Base-by-base conservation (phyloP, 1,284 basidiomycete species). In the Cryptococcus sp. region DNA sequence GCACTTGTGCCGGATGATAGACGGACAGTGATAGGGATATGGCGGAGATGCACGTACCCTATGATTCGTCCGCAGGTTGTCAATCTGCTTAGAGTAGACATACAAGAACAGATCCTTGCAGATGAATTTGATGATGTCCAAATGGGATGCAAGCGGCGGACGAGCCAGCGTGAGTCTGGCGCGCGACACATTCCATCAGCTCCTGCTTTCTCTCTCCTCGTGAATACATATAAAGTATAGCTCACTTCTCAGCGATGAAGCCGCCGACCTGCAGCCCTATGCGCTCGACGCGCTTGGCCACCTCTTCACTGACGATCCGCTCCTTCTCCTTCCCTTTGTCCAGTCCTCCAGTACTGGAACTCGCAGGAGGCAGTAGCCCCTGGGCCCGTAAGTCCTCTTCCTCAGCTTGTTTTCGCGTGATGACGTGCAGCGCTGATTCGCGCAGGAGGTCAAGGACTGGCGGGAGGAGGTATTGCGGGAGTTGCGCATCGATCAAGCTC, bases 41-140 rank as follows among this genome's bases (percentile, higher is more conserved):
- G 85, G 67, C 16, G 71, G 75, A 81, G 23, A 17, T 3, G 10
- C 3, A 68, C 79, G 59, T 71, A 92, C 92, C 52, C 92, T 82
- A 77, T 96, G 93, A 75, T 97, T 97, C 10, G 93, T 97, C 48
- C 93, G 85, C 49, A 97, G 80, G 74, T 96, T 96, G 74, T 97
- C 93, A 1, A 96, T 91, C 76, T 96, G 94, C 73, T 95, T 94
- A 22, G 73, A 69, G 53, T 78, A 76, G 27, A 78, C 69, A 62
- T 71, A 70, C 6, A 77, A 60, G 65, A 78, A 77, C n/a, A 96
- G 81, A 62, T 97, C 93, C 74, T 97, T 97, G 81, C 93, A 97
- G 61, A 97, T 84, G 72, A 96, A 96, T 77, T 97, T 97, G 80
- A 97, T 88, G 16, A 86, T 87, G 67, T 97, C 93, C 10, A 97